These are phyloP conservation scores for Ogataea wickerhamii DNA, from an alignment of 805 yeast species.

Conservation along the genomic window DNA sequence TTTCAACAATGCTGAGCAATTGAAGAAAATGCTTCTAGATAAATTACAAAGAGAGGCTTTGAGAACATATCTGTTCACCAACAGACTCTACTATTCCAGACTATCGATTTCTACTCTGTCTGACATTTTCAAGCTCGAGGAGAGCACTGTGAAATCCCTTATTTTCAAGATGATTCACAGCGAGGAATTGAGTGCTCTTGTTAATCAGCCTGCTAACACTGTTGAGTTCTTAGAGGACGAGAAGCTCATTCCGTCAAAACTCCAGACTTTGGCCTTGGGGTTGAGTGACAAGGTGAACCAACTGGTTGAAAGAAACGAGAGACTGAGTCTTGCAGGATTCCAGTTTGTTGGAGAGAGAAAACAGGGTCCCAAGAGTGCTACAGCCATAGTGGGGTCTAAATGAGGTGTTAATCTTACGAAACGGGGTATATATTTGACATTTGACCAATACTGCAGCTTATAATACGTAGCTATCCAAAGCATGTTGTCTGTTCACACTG, in stretches of 20 bases:
- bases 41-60: constrained; percentile 88
- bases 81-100: constrained; percentile 70
- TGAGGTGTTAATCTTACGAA: too few species aligned
- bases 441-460: too few species aligned
- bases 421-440: too few species aligned
- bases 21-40: constrained; percentile 67
- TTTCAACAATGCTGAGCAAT: constrained; percentile 62
- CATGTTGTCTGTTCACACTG: too few species aligned
- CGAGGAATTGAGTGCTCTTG: constrained; percentile 72
- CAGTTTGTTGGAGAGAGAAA: constrained; percentile 35
- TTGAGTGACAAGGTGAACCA: constrained; percentile 78
- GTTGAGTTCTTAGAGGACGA: constrained; percentile 71
- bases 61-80: constrained; percentile 87
- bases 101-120: constrained; percentile 67
- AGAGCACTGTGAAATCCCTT: constrained; percentile 54
- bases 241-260: constrained; percentile 59
- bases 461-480: too few species aligned
- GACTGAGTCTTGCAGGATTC: constrained; percentile 74
- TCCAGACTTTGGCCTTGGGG: constrained; percentile 83
- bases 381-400: neutral
- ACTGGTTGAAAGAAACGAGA: constrained; percentile 80
- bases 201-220: constrained; percentile 62
- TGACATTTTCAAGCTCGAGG: constrained; percentile 59
- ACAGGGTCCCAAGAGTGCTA: constrained; percentile 9
- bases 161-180: constrained; percentile 71